A percentile compares a stretch with the other conserved stretches of the same genome.
Evolutionary conservation across 176 grass and related monocot species (phyloP).

Genomic region (Alloteropsis semialata): DNA sequence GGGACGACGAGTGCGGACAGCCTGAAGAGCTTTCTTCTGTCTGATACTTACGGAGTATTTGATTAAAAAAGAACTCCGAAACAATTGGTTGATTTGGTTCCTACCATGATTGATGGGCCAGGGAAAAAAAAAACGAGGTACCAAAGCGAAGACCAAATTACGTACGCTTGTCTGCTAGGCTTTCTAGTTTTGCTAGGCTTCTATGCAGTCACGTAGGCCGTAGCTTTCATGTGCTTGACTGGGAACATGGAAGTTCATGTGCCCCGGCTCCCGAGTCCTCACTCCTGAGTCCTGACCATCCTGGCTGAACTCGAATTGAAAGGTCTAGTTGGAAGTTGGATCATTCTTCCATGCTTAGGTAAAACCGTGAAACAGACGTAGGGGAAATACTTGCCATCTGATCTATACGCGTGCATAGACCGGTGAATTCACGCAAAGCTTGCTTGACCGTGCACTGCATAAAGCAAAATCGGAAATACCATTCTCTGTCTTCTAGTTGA

Average conservation of each 20-base stretch:
- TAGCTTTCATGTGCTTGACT: conserved; percentile 14
- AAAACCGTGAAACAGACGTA: too few species aligned
- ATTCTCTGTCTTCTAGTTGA: not conserved
- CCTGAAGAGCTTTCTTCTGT: too few species aligned
- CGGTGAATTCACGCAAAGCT: not conserved
- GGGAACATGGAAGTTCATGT: not conserved
- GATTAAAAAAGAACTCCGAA: not conserved
- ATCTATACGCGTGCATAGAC: not conserved
- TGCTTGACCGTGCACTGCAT: not conserved
- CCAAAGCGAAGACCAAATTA: not conserved
- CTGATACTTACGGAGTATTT: too few species aligned
- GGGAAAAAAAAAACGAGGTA: not conserved
- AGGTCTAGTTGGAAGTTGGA: not conserved
- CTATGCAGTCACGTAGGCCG: not conserved
- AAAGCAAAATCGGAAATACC: not conserved
- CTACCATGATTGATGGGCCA: too few species aligned
- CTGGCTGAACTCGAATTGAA: not conserved
- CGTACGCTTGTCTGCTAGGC: not conserved
- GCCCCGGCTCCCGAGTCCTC: not conserved
- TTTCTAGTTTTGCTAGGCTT: not conserved
- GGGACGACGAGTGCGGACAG: too few species aligned
- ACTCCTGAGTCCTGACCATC: not conserved
- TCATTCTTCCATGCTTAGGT: too few species aligned
- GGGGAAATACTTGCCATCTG: not conserved
- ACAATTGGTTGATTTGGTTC: not conserved